phyloP scores from a whole-genome alignment of 495 filamentous ascomycete genomes.

The Aspergillus leporis region DNA sequence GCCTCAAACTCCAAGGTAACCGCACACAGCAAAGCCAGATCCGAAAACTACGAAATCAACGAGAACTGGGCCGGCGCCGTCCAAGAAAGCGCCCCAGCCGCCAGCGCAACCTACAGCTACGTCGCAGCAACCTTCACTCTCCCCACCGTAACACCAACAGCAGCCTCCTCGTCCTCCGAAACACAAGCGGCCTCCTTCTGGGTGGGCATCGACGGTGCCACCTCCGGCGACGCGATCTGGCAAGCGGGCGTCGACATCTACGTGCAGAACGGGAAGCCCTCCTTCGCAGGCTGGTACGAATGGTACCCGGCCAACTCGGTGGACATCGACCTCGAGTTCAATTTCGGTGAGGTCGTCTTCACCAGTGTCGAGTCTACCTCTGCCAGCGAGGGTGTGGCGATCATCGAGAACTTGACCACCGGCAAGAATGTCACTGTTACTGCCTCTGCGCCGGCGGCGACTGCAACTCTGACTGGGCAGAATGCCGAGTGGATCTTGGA shows the following conservation, averaged over 20 bases:
- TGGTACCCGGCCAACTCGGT: constrained; percentile 53
- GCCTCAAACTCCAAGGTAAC: constrained; percentile 4
- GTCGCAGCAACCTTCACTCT: constrained; percentile 49
- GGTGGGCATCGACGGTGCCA: constrained; percentile 56
- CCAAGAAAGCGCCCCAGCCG: constrained; percentile 21
- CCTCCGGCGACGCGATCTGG: constrained; percentile 48
- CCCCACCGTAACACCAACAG: constrained; percentile 39
- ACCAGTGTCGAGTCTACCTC: constrained; percentile 46
- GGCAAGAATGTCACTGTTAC: constrained; percentile 37
- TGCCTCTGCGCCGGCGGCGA: constrained; percentile 6
- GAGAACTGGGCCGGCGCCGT: constrained; percentile 54
- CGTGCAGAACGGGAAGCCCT: constrained; percentile 28
- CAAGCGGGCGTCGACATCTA: constrained; percentile 57
- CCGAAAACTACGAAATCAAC: constrained; percentile 33
- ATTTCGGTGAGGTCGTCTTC: constrained; percentile 51
- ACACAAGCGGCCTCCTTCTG: constrained; percentile 49
- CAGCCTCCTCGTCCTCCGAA: constrained; percentile 36
- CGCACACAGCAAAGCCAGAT: constrained; percentile 9
- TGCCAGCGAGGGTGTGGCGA: constrained; percentile 42
- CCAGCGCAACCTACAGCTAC: constrained; percentile 37
- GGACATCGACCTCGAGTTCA: constrained; percentile 47
- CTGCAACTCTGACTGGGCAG: constrained; percentile 39
- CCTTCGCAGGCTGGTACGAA: constrained; percentile 57
- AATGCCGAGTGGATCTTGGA: constrained; percentile 62
- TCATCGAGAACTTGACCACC: constrained; percentile 47